Evolutionary conservation across 805 yeast genomes (phyloP).

Genomic region (Vanderwaltozyma verrucispora): DNA sequence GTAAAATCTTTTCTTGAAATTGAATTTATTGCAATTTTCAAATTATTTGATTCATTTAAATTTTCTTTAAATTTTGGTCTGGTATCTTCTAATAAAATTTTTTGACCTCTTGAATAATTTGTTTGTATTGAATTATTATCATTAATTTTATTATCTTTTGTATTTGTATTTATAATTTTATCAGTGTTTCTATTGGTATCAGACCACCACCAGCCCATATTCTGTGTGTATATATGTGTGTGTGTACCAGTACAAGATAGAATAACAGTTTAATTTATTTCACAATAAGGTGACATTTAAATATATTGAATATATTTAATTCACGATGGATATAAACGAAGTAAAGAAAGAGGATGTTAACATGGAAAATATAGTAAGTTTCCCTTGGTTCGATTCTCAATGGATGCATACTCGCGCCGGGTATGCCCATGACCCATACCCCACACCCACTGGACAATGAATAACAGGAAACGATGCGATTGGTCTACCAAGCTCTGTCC

Average conservation of each 20-base stretch:
- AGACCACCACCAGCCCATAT: not conserved
- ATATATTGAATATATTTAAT: too few relatives aligned
- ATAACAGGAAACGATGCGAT: too few relatives aligned
- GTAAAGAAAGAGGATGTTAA: too few relatives aligned
- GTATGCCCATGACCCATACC: too few relatives aligned
- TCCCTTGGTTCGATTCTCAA: too few relatives aligned
- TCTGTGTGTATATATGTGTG: not conserved
- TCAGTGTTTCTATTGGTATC: not conserved
- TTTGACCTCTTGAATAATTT: slow-evolving; percentile 27
- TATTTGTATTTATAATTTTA: not conserved
- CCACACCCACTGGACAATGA: too few relatives aligned
- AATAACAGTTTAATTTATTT: too few relatives aligned
- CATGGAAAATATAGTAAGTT: too few relatives aligned
- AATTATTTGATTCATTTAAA: slow-evolving; percentile 7
- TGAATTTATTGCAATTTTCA: slow-evolving; percentile 32
- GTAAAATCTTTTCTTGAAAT: slow-evolving; percentile 43
- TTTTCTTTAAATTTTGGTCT: slow-evolving; percentile 31
- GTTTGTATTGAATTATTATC: slow-evolving; percentile 7
- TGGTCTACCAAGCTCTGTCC: too few relatives aligned
- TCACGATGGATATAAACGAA: too few relatives aligned
- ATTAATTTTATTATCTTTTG: not conserved
- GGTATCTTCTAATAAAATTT: slow-evolving; percentile 32
- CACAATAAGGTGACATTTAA: too few relatives aligned
- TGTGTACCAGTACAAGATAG: not conserved
- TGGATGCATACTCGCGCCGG: too few relatives aligned